Conservation (phyloP, 2,329 filamentous ascomycete genomes). For the Penicillium sp. region DNA sequence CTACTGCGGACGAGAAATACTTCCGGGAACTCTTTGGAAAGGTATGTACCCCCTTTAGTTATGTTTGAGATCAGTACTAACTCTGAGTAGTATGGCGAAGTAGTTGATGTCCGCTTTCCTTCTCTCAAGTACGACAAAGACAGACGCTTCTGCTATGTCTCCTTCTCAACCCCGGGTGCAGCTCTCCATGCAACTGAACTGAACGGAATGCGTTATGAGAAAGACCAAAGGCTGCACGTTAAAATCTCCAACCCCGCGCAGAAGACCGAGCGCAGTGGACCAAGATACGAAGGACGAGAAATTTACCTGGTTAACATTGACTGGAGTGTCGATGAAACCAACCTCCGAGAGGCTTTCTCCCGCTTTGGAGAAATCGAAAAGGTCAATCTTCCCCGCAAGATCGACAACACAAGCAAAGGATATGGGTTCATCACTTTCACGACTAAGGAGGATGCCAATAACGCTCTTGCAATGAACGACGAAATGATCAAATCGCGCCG, state of each 20-base stretch:
- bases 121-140: slow-evolving; percentile 86
- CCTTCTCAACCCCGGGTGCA: slow-evolving; percentile 71
- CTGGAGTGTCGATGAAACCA: slow-evolving; percentile 62
- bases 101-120: slow-evolving; percentile 84
- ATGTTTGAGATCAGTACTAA: slow-evolving; percentile 12
- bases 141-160: slow-evolving; percentile 92
- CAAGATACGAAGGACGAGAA: slow-evolving; percentile 84
- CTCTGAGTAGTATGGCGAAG: slow-evolving; percentile 65
- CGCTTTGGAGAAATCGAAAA: slow-evolving; percentile 75
- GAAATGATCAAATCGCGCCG: slow-evolving; percentile 68
- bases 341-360: slow-evolving; percentile 70
- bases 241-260: slow-evolving; percentile 82
- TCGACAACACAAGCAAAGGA: slow-evolving; percentile 70
- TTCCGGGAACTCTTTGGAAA: slow-evolving; percentile 60
- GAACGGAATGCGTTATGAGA: slow-evolving; percentile 69
- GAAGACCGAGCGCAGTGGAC: slow-evolving; percentile 77
- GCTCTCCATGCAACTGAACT: slow-evolving; percentile 72
- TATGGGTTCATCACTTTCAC: slow-evolving; percentile 79
- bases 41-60: slow-evolving; percentile 30
- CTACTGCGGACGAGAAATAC: slow-evolving; percentile 50
- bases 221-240: slow-evolving; percentile 67
- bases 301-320: slow-evolving; percentile 74
- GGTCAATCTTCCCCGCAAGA: slow-evolving; percentile 69
- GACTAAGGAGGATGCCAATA: slow-evolving; percentile 65
- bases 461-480: slow-evolving; percentile 69